phyloP scores from a whole-genome alignment of 1,284 basidiomycete genomes.

The Moniliella sp. region DNA sequence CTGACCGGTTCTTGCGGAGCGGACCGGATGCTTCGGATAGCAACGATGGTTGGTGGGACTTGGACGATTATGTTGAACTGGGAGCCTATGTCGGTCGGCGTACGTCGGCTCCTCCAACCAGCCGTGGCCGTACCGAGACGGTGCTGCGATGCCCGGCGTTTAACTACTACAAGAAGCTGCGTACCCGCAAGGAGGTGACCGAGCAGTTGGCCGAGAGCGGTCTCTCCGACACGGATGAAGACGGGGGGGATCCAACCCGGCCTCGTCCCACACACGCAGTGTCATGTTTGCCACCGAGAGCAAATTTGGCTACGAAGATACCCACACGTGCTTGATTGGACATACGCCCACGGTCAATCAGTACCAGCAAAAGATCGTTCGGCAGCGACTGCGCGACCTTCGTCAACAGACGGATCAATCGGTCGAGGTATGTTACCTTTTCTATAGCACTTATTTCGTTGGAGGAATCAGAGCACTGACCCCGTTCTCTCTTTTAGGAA shows the following conservation, averaged over 20 bases:
- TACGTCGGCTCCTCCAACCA: conserved; percentile 28
- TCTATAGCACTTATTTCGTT: too few relatives aligned
- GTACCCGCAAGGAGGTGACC: conserved; percentile 11
- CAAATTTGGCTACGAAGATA: conserved; percentile 71
- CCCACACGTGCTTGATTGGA: conserved; percentile 58
- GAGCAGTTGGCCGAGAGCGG: too few relatives aligned
- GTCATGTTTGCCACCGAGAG: conserved; percentile 23
- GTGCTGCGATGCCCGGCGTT: conserved; percentile 49
- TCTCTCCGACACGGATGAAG: conserved; percentile 2
- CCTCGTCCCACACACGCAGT: too few relatives aligned
- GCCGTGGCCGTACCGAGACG: conserved; percentile 35
- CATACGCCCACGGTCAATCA: too few relatives aligned
- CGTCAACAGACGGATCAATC: too few relatives aligned
- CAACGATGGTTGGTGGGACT: conserved; percentile 4
- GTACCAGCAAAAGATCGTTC: too few relatives aligned
- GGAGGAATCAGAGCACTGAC: too few relatives aligned
- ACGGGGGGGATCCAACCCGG: too few relatives aligned
- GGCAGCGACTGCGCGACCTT: conserved; percentile 53
- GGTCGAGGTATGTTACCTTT: too few relatives aligned
- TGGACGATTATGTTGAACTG: conserved; percentile 61
- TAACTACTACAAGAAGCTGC: conserved; percentile 43
- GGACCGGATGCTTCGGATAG: neutral
- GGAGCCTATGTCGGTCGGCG: conserved; percentile 43
- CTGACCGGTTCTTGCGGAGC: conserved; percentile 6
- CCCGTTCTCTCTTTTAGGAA: too few relatives aligned